A percentile compares a stretch with the other conserved stretches of the same genome.
Evolutionary conservation across 2,329 filamentous ascomycete species (phyloP).

Genomic region (Alternaria angustiovoidea): DNA sequence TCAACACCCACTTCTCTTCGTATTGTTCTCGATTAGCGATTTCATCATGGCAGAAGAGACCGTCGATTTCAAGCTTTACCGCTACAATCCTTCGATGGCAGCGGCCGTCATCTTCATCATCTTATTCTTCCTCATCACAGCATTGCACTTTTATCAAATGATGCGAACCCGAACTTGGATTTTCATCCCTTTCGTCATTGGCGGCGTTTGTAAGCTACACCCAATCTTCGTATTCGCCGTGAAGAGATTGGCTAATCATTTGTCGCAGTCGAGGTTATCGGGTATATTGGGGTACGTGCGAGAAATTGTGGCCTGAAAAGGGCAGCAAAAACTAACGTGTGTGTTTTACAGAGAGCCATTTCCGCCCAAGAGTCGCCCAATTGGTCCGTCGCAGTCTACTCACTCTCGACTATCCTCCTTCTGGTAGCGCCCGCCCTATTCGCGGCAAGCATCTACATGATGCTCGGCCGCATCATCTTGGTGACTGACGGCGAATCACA

Average conservation of each 20-base stretch:
- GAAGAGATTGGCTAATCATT: not conserved
- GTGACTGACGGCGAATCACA: slow-evolving; percentile 49
- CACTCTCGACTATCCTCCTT: slow-evolving; percentile 46
- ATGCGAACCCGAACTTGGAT: slow-evolving; percentile 57
- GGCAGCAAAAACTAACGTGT: not conserved
- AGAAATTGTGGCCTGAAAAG: too few species aligned
- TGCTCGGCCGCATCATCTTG: slow-evolving; percentile 56
- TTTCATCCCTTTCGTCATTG: slow-evolving; percentile 61
- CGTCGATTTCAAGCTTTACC: slow-evolving; percentile 22
- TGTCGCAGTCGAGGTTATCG: slow-evolving; percentile 56
- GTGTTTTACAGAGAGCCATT: slow-evolving; percentile 10
- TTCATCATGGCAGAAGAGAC: slow-evolving; percentile 1
- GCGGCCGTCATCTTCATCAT: slow-evolving; percentile 59
- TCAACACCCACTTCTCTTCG: too few species aligned
- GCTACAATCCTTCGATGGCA: slow-evolving; percentile 56
- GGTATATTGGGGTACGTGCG: slow-evolving; percentile 52
- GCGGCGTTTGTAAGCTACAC: slow-evolving; percentile 56
- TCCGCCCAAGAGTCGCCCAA: slow-evolving; percentile 26
- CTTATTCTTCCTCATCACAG: slow-evolving; percentile 56
- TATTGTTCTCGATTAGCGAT: not conserved
- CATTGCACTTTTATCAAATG: slow-evolving; percentile 54
- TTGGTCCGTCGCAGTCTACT: slow-evolving; percentile 49
- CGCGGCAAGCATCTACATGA: slow-evolving; percentile 61
- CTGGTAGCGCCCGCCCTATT: slow-evolving; percentile 57
- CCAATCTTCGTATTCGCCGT: slow-evolving; percentile 17